Conservation (phyloP, 495 filamentous ascomycete genomes). For the Aspergillus baeticus region DNA sequence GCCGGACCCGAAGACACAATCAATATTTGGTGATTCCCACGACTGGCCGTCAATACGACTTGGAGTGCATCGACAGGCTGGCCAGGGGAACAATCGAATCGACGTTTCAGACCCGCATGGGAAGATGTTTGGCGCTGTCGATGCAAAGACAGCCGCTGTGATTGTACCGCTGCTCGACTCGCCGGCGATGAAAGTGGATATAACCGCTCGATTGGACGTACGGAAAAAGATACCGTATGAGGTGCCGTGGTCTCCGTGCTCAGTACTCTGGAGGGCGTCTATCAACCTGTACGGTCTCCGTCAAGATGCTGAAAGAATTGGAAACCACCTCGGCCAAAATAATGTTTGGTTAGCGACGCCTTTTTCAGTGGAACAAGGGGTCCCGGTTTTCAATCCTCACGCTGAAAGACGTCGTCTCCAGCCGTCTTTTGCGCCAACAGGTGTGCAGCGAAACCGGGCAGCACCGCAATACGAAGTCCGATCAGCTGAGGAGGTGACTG, state of each 20-base stretch:
- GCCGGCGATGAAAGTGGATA: slow-evolving; percentile 55
- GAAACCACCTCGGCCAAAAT: slow-evolving; percentile 60
- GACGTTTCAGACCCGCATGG: slow-evolving; percentile 68
- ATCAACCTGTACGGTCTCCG: slow-evolving; percentile 81
- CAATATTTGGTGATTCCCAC: slow-evolving; percentile 37
- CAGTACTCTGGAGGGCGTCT: slow-evolving; percentile 53
- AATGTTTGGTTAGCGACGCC: slow-evolving; percentile 66
- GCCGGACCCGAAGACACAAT: slow-evolving; percentile 45
- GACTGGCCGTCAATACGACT: slow-evolving; percentile 76
- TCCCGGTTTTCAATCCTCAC: slow-evolving; percentile 70
- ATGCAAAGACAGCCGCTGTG: slow-evolving; percentile 63
- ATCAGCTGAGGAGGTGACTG: slow-evolving; percentile 78
- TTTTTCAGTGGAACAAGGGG: slow-evolving; percentile 59
- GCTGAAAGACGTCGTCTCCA: slow-evolving; percentile 42
- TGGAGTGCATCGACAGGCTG: slow-evolving; percentile 53
- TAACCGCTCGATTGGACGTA: slow-evolving; percentile 63
- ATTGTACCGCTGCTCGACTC: slow-evolving; percentile 72
- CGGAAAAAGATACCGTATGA: slow-evolving; percentile 58
- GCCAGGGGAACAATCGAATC: slow-evolving; percentile 57
- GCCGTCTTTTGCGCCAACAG: slow-evolving; percentile 22
- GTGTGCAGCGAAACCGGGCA: slow-evolving; percentile 24
- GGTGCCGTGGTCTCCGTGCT: slow-evolving; percentile 51
- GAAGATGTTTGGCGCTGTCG: slow-evolving; percentile 71
- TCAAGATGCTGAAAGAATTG: slow-evolving; percentile 60
- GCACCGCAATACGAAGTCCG: slow-evolving; percentile 52